These are phyloP conservation scores for Lachnellula hyalina DNA, from an alignment of 2,329 filamentous ascomycete genomes.

Conservation along the genomic window DNA sequence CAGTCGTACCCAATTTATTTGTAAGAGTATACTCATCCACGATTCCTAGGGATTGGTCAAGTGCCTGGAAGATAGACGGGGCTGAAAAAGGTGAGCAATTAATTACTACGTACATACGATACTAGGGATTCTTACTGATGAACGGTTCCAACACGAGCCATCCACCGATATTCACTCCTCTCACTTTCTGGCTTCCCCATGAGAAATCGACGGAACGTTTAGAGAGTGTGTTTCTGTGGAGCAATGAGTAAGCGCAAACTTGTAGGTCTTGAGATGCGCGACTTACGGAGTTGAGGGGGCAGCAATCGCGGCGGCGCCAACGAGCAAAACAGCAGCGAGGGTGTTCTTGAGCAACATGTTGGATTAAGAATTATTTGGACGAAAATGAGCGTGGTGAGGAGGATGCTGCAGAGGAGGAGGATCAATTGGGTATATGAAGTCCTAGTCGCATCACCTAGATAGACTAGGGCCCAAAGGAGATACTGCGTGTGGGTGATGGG, in stretches of 20 bases:
- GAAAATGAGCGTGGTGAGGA: slow-evolving; percentile 1
- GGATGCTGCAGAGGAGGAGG: slow-evolving; percentile 1
- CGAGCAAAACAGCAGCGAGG: slow-evolving; percentile 11
- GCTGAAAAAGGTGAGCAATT: slow-evolving; percentile 19
- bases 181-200: slow-evolving; percentile 45
- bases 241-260: neutral
- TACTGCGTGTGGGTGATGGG: no score
- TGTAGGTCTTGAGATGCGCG: neutral
- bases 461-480: neutral
- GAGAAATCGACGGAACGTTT: slow-evolving; percentile 36
- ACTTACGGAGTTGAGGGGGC: slow-evolving; percentile 4
- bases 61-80: slow-evolving; percentile 47
- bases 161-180: slow-evolving; percentile 35
- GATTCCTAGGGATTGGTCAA: slow-evolving; percentile 28
- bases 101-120: no score
- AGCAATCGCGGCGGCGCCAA: slow-evolving; percentile 8
- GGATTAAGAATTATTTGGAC: slow-evolving; percentile 2
- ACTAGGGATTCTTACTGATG: slow-evolving; percentile 2
- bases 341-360: slow-evolving; percentile 17
- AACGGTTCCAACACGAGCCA: slow-evolving; percentile 27
- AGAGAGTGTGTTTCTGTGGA: slow-evolving; percentile 8
- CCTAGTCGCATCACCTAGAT: neutral
- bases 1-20: slow-evolving; percentile 42
- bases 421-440: neutral
- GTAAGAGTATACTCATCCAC: slow-evolving; percentile 32